phyloP scores from a whole-genome alignment of 2,329 filamentous ascomycete species.

The Magnaporthiopsis rhizophila region DNA sequence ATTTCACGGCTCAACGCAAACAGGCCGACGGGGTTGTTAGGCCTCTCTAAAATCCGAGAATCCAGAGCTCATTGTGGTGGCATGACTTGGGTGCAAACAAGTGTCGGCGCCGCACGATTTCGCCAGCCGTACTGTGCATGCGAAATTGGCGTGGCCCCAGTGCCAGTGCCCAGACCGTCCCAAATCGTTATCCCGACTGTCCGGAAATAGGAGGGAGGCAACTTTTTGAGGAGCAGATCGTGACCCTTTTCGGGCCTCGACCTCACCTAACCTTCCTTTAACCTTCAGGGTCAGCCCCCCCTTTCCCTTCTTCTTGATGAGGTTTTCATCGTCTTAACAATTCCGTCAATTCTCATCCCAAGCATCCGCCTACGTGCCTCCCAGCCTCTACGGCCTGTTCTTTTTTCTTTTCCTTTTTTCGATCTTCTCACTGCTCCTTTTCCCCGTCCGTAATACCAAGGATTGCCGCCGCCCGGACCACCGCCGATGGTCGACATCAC shows the following conservation, averaged over 20 bases:
- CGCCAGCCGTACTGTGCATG: neutral
- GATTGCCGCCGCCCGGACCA: neutral
- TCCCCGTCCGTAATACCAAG: neutral
- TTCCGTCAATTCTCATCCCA: neutral
- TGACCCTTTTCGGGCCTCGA: neutral
- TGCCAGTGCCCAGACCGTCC: neutral
- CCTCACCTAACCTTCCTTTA: neutral
- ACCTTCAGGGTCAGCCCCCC: neutral
- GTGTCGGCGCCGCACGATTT: neutral
- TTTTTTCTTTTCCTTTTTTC: neutral
- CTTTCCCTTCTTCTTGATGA: neutral
- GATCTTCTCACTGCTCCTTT: neutral
- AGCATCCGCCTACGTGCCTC: neutral
- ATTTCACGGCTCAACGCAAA: neutral
- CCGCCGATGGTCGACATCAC: slow-evolving; percentile 32
- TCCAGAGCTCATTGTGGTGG: neutral
- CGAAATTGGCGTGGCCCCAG: neutral
- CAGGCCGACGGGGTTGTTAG: neutral
- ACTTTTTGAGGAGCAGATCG: neutral
- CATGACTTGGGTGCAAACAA: neutral
- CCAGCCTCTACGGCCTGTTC: neutral
- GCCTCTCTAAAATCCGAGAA: neutral
- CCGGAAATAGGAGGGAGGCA: neutral
- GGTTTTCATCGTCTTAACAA: neutral
- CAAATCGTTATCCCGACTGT: neutral